Conservation (phyloP, 1,139 yeast species). For the Wickerhamiella infanticola region DNA sequence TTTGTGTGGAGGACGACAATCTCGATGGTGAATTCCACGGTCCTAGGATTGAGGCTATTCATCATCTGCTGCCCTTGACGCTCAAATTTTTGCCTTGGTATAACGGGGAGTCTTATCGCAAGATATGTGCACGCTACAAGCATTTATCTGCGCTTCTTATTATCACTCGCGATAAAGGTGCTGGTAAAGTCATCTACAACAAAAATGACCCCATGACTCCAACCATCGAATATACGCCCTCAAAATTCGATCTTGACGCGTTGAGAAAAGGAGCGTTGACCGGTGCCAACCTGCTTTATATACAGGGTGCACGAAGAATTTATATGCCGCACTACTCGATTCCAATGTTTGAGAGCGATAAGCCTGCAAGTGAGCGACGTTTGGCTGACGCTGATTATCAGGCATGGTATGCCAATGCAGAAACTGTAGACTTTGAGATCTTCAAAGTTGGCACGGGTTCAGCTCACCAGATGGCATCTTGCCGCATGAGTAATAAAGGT, state of each 20-base stretch:
- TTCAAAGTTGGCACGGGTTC: conserved; percentile 32
- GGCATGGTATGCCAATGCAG: conserved; percentile 29
- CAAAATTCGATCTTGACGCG: conserved; percentile 32
- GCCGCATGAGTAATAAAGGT: conserved; percentile 38
- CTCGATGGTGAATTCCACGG: conserved; percentile 45
- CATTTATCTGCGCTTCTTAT: conserved; percentile 31
- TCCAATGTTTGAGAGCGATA: conserved; percentile 29
- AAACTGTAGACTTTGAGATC: conserved; percentile 21
- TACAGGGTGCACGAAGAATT: conserved; percentile 38
- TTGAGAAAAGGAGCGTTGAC: conserved; percentile 29
- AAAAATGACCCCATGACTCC: conserved; percentile 27
- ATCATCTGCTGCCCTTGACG: conserved; percentile 34
- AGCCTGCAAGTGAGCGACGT: conserved; percentile 30
- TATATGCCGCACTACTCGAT: conserved; percentile 28
- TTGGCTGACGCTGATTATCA: conserved; percentile 34
- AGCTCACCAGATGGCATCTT: conserved; percentile 49
- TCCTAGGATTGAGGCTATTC: conserved; percentile 37
- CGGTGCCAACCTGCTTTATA: conserved; percentile 34
- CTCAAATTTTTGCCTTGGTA: conserved; percentile 33
- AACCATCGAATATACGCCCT: conserved; percentile 29
- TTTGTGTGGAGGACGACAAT: conserved; percentile 35
- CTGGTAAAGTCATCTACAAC: conserved; percentile 23
- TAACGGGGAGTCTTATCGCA: conserved; percentile 26
- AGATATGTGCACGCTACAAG: conserved; percentile 29
- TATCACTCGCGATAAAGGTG: conserved; percentile 37